Base-by-base conservation (phyloP, 1,284 basidiomycete species). In the Trichosporon inkin region DNA sequence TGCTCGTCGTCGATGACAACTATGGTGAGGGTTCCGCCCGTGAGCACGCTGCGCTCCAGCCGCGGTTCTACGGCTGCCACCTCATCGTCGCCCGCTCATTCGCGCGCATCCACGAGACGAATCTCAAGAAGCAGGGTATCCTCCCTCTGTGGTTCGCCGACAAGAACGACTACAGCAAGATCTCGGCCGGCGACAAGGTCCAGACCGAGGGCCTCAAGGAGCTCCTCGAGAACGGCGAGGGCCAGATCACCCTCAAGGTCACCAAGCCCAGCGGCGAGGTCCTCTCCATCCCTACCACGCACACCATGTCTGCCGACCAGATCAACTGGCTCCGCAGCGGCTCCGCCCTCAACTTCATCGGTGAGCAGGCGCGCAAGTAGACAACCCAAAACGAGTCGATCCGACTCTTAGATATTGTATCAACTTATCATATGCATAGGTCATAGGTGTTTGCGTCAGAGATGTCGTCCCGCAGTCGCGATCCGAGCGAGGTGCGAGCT, bases 81-180 rank as follows among this genome's bases (percentile, higher is more conserved):
- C 80, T 92, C 80, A 92, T 94, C 69, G 78, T 93, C 57, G 89
- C 90, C 0, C 84, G 92, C 35, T 97, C 93, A 2, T 99, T 99
- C 71, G 96, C 96, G 64, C 89, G 96, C 66, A 99, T 99, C 64
- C 96, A 99, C 79, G 92, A 98, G 80, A 97, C 94, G 13, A 98
- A 98, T 79, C 81, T 97, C 63, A 96, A 96, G 82, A 97, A 97
- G 85, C 93, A 97, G 85, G 93, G 92, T 53, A 81, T 97, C 55
- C 82, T 97, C 14, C 94, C 93, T 10, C 81, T 97, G 8, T 95
- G 91, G 88, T 90, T 97, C 70, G 83, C 79, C n/a, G 83, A 95
- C 76, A 90, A 90, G 76, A 79, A 80, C 16, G 91, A 96, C 77
- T 97, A 97, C 76, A 76, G 81, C 51, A 85, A 84, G 56, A 91